Conservation (phyloP, 2,329 filamentous ascomycete genomes). For the Colletotrichum tamarilloi region DNA sequence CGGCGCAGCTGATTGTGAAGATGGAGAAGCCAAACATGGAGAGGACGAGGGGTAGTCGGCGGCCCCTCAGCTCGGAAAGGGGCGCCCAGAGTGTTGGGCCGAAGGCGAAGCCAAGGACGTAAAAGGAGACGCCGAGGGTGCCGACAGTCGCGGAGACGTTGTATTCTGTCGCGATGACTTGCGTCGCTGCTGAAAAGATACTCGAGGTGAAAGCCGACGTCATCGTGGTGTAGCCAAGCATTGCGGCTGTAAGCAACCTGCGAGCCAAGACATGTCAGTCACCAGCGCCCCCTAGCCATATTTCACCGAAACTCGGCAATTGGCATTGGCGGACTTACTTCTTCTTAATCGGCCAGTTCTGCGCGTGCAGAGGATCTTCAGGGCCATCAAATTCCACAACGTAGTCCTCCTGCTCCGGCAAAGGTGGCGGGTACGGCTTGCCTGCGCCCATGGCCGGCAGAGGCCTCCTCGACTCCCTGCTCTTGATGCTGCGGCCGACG, state of each 20-base stretch:
- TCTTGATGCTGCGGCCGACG: conserved; percentile 68
- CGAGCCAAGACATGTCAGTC: conserved; percentile 23
- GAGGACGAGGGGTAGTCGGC: conserved; percentile 69
- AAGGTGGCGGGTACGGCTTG: conserved; percentile 77
- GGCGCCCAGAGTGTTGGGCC: conserved; percentile 80
- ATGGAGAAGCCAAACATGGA: conserved; percentile 77
- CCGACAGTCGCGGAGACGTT: conserved; percentile 71
- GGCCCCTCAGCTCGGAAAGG: conserved; percentile 77
- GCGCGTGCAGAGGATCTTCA: conserved; percentile 84
- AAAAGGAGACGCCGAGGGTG: conserved; percentile 74
- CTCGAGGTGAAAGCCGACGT: conserved; percentile 78
- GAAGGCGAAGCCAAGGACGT: conserved; percentile 78
- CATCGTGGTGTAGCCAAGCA: conserved; percentile 80
- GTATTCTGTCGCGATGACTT: conserved; percentile 66
- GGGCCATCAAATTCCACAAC: conserved; percentile 88
- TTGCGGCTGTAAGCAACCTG: conserved; percentile 71
- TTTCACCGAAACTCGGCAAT: not conserved
- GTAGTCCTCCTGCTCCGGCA: conserved; percentile 80
- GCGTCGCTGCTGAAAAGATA: conserved; percentile 78
- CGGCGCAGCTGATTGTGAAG: conserved; percentile 73
- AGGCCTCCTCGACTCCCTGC: conserved; percentile 65
- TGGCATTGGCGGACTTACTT: conserved; percentile 65
- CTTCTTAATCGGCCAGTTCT: conserved; percentile 86
- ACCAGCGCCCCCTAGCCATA: not conserved
- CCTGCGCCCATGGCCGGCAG: conserved; percentile 77